Conservation (phyloP, 1,139 yeast genomes). For the Taphrina pruni region DNA sequence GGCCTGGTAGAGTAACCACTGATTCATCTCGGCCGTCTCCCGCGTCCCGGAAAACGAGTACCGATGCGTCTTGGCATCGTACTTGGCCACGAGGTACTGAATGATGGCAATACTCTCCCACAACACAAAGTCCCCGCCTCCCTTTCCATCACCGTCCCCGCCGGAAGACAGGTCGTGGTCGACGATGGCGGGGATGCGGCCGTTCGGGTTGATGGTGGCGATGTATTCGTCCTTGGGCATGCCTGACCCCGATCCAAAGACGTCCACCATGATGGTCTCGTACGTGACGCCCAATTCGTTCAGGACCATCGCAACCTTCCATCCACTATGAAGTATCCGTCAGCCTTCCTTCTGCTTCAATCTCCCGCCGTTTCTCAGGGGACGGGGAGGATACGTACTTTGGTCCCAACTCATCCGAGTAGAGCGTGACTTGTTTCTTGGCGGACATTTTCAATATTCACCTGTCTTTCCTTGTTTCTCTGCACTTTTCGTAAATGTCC, state of each 20-base stretch:
- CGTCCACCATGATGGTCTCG: conserved; percentile 25
- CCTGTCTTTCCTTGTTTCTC: too few relatives aligned
- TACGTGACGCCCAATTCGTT: conserved; percentile 20
- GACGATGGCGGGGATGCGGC: conserved; percentile 26
- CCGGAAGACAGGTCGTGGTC: conserved; percentile 1
- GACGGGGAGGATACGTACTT: conserved; percentile 5
- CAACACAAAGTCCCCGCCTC: background rate
- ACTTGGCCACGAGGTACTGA: conserved; percentile 13
- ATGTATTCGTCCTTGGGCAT: conserved; percentile 11
- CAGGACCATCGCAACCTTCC: conserved; percentile 27
- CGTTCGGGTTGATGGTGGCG: conserved; percentile 26
- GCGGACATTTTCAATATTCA: background rate
- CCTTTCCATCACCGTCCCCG: background rate
- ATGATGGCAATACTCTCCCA: conserved; percentile 27
- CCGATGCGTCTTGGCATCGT: conserved; percentile 7
- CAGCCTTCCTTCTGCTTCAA: background rate
- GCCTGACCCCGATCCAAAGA: conserved; percentile 4
- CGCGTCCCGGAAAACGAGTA: background rate
- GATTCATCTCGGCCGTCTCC: background rate
- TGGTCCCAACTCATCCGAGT: conserved; percentile 25
- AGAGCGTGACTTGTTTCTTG: conserved; percentile 11
- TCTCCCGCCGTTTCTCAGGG: background rate
- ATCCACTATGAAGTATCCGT: conserved; percentile 6
- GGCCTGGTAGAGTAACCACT: conserved; percentile 14
- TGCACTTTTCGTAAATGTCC: too few relatives aligned